Conservation (phyloP, 202 grass and related monocot genomes). For the Miscanthus sacchariflorus region DNA sequence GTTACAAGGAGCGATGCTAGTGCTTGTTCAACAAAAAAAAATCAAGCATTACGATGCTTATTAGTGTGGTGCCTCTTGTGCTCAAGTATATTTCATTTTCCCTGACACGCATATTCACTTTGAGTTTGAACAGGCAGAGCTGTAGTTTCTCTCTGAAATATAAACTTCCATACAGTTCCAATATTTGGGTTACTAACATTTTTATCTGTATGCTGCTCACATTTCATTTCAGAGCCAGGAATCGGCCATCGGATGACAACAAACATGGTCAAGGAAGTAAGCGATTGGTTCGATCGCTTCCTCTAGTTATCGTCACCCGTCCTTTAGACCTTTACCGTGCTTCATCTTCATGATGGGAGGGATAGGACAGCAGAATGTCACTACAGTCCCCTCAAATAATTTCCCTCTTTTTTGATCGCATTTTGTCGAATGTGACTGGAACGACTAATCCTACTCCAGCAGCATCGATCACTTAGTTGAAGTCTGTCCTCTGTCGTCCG, state of each 20-base stretch:
- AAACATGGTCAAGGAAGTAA: slow-evolving; percentile 84
- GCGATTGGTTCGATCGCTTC: slow-evolving; percentile 85
- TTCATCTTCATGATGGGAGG: not conserved
- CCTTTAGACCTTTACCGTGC: not conserved
- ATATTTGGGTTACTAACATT: not conserved
- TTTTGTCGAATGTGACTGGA: not conserved
- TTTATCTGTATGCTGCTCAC: too few species aligned
- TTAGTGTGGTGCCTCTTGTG: not conserved
- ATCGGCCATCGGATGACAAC: slow-evolving; percentile 65
- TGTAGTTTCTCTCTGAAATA: not conserved
- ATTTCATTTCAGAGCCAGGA: slow-evolving; percentile 22
- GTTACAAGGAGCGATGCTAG: too few species aligned
- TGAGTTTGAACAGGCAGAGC: not conserved
- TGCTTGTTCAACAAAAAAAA: too few species aligned
- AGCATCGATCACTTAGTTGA: not conserved
- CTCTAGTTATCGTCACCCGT: slow-evolving; percentile 15
- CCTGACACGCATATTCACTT: not conserved
- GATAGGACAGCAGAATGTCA: not conserved
- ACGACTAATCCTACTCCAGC: not conserved
- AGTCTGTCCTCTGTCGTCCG: not conserved
- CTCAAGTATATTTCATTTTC: slow-evolving; percentile 23
- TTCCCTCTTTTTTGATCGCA: not conserved
- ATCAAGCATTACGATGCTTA: not conserved
- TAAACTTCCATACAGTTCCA: not conserved
- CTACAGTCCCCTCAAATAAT: not conserved